Conservation (phyloP, 192 early-diverging fungal genomes). For the Lunasporangiospora selenospora region DNA sequence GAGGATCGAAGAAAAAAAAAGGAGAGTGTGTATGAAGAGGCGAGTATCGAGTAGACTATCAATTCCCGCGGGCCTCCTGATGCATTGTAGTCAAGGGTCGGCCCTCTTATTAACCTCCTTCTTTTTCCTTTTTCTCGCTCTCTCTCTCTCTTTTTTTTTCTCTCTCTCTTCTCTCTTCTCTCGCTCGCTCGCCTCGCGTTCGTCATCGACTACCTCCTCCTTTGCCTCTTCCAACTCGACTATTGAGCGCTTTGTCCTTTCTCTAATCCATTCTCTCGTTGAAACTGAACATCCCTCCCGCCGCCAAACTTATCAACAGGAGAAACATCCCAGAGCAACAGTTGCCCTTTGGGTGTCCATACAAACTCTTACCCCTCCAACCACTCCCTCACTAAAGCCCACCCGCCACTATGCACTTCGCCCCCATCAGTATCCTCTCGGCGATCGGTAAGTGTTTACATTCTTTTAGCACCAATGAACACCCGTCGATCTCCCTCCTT, state of each 20-base stretch:
- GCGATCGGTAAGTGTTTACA: slow-evolving; percentile 15
- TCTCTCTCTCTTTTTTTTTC: neutral
- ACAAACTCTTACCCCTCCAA: too few species aligned
- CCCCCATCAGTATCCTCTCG: slow-evolving; percentile 14
- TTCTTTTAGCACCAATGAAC: too few species aligned
- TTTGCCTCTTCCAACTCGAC: too few species aligned
- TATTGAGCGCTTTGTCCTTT: neutral
- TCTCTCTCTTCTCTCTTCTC: neutral
- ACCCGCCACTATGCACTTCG: slow-evolving; percentile 15
- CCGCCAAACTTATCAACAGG: too few species aligned
- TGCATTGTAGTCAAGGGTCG: too few species aligned
- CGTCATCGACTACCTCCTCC: neutral
- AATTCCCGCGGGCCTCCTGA: too few species aligned
- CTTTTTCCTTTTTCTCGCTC: neutral
- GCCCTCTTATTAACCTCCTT: neutral
- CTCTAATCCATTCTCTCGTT: neutral
- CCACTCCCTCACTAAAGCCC: neutral
- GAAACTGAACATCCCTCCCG: too few species aligned
- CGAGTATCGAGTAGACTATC: too few species aligned
- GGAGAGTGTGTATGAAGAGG: too few species aligned
- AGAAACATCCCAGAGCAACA: too few species aligned
- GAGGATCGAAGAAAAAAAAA: neutral
- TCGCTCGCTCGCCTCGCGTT: neutral
- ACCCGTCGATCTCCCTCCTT: too few species aligned
- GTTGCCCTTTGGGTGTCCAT: too few species aligned